These are phyloP conservation scores for Leccinum arenicola DNA, from an alignment of 768 basidiomycete species.

Conservation along the genomic window DNA sequence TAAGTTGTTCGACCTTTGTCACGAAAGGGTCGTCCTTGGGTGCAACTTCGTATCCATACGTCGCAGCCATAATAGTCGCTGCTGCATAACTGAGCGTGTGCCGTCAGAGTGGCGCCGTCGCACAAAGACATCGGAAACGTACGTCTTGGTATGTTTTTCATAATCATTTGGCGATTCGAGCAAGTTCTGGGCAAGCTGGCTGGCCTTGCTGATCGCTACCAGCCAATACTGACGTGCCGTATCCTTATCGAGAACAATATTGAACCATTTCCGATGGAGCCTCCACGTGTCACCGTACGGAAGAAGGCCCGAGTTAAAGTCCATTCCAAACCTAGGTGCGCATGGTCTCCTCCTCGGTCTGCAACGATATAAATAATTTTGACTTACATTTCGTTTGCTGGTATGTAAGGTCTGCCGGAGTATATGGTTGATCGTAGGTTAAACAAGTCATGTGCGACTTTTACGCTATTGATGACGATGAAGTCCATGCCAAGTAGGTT, in stretches of 20 bases:
- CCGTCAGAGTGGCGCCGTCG: neutral
- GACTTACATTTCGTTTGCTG: constrained; percentile 20
- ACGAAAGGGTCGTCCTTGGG: constrained; percentile 28
- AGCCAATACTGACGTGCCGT: too few species aligned
- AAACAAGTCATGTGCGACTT: constrained; percentile 22
- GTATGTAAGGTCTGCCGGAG: constrained; percentile 26
- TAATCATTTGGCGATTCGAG: constrained; percentile 1
- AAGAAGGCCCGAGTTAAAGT: constrained; percentile 29
- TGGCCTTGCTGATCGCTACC: constrained; percentile 9
- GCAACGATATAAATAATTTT: neutral
- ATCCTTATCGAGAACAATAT: constrained; percentile 16
- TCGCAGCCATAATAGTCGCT: constrained; percentile 22
- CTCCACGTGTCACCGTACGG: constrained; percentile 30
- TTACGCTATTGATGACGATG: constrained; percentile 23
- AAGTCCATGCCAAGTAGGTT: constrained; percentile 29
- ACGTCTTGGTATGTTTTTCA: too few species aligned
- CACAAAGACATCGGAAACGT: too few species aligned
- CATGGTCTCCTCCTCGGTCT: neutral
- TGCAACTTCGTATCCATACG: constrained; percentile 27
- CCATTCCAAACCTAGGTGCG: constrained; percentile 25
- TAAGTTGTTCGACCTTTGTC: constrained; percentile 8
- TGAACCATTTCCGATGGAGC: constrained; percentile 29
- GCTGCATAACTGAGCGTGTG: constrained; percentile 17
- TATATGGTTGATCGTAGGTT: constrained; percentile 27
- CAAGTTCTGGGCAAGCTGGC: constrained; percentile 23